A percentile compares a stretch with the other conserved stretches of the same genome.
These are phyloP conservation scores for Yarrowia keelungensis DNA, from an alignment of 805 yeast species.

Conservation along the genomic window DNA sequence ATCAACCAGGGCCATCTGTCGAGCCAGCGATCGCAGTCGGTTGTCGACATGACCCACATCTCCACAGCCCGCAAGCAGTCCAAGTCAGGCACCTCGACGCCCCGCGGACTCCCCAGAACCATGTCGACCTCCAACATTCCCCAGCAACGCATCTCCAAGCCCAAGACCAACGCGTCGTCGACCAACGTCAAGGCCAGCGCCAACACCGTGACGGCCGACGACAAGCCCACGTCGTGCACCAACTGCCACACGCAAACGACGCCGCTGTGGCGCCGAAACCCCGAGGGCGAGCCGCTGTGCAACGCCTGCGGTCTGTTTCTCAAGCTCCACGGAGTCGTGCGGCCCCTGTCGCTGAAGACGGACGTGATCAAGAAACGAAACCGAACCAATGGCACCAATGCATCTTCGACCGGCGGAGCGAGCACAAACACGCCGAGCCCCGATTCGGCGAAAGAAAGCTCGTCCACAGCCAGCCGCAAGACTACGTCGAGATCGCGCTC, in stretches of 20 bases:
- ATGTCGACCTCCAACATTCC: slow-evolving; percentile 29
- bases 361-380: slow-evolving; percentile 93
- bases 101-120: slow-evolving; percentile 14
- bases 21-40: slow-evolving; percentile 14
- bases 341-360: slow-evolving; percentile 89
- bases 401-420: neutral
- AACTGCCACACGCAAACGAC: slow-evolving; percentile 93
- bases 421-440: slow-evolving; percentile 7
- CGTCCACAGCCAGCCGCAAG: neutral
- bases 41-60: slow-evolving; percentile 21
- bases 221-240: slow-evolving; percentile 59
- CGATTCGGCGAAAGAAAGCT: slow-evolving; percentile 6
- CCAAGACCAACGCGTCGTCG: slow-evolving; percentile 1
- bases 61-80: slow-evolving; percentile 10
- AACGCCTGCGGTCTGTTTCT: slow-evolving; percentile 95
- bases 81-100: slow-evolving; percentile 20
- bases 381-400: slow-evolving; percentile 51
- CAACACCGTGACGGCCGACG: neutral
- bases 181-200: neutral
- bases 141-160: slow-evolving; percentile 25
- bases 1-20: slow-evolving; percentile 18
- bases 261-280: slow-evolving; percentile 93
- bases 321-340: slow-evolving; percentile 91
- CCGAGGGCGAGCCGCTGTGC: slow-evolving; percentile 90
- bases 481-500: neutral